phyloP scores from a whole-genome alignment of 345 rosid genomes.

The Aquilaria malaccensis region DNA sequence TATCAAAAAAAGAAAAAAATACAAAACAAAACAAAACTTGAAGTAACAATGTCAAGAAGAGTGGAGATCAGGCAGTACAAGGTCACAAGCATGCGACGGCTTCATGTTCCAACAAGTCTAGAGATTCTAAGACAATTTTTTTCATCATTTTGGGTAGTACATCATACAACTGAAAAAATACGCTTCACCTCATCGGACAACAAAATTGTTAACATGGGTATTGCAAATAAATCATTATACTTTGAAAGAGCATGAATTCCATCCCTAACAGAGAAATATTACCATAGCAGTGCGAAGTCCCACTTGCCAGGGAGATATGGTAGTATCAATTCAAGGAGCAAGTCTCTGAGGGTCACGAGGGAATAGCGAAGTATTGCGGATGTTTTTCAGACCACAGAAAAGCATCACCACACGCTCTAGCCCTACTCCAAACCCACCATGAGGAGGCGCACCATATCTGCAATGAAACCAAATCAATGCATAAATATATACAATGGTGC shows the following conservation, averaged over 20 bases:
- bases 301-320: not conserved
- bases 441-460: constrained; percentile 86
- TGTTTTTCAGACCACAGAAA: constrained; percentile 69
- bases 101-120: too few species aligned
- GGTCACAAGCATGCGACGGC: too few species aligned
- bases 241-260: too few species aligned
- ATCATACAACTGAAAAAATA: not conserved
- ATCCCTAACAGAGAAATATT: not conserved
- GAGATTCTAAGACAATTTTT: too few species aligned
- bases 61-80: too few species aligned
- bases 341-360: constrained; percentile 81
- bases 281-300: not conserved
- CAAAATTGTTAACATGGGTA: too few species aligned
- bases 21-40: too few species aligned
- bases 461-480: constrained; percentile 6
- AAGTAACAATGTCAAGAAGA: too few species aligned
- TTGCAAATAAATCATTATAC: too few species aligned
- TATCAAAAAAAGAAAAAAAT: too few species aligned
- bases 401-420: constrained; percentile 89
- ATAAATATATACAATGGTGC: not conserved
- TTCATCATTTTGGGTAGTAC: constrained; percentile 7
- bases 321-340: constrained; percentile 33
- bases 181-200: too few species aligned
- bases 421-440: constrained; percentile 90
- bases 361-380: constrained; percentile 71